A percentile compares a stretch with the other conserved stretches of the same genome.
Conservation (phyloP, 352 stramenopile species). For the Pythium angustatum region DNA sequence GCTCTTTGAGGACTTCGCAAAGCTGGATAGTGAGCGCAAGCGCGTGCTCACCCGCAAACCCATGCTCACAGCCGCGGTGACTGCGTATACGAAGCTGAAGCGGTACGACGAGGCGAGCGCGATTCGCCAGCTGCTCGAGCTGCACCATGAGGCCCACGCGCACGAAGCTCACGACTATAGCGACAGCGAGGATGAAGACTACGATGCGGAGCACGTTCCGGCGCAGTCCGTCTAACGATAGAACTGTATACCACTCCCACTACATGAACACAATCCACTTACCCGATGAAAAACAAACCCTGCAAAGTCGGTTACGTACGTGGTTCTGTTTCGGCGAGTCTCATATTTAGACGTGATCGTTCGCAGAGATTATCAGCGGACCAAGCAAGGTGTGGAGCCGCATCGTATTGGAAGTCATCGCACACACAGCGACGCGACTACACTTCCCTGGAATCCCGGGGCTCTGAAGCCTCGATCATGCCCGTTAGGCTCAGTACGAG, state of each 20-base stretch:
- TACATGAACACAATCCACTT: too few species aligned
- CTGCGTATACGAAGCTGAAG: slow-evolving; percentile 52
- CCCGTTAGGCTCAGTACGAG: not conserved
- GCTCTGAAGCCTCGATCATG: not conserved
- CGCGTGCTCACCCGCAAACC: slow-evolving; percentile 52
- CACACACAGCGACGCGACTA: too few species aligned
- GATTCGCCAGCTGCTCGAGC: slow-evolving; percentile 47
- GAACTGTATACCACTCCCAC: slow-evolving; percentile 8
- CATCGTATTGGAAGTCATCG: too few species aligned
- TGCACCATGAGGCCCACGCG: slow-evolving; percentile 34
- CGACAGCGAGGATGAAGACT: slow-evolving; percentile 29
- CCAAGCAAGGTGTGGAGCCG: too few species aligned
- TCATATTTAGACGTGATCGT: too few species aligned
- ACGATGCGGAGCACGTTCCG: slow-evolving; percentile 20
- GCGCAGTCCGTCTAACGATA: slow-evolving; percentile 12
- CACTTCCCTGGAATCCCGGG: too few species aligned
- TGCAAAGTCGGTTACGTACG: too few species aligned
- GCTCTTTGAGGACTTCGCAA: slow-evolving; percentile 76
- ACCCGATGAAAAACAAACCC: not conserved
- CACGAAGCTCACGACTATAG: slow-evolving; percentile 11
- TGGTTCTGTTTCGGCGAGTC: too few species aligned
- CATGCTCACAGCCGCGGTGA: slow-evolving; percentile 61
- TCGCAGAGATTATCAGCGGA: too few species aligned
- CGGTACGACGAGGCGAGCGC: slow-evolving; percentile 67
- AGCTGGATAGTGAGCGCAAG: slow-evolving; percentile 59